A percentile compares a stretch with the other conserved stretches of the same genome.
These are phyloP conservation scores for Aspergillus aculeatus DNA, from an alignment of 2,329 filamentous ascomycete genomes.

Conservation along the genomic window DNA sequence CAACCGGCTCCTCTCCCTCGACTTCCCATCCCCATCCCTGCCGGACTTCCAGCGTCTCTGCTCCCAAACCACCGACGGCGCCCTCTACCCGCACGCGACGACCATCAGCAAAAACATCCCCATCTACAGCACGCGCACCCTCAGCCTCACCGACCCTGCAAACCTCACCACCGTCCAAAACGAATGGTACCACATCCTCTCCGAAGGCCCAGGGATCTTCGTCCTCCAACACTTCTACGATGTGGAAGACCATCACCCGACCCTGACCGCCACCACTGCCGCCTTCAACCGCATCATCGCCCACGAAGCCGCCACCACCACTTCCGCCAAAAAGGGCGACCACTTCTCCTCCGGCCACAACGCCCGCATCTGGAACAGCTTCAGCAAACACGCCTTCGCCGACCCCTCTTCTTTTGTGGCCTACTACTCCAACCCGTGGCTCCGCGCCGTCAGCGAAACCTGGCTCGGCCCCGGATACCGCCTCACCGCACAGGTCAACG, in stretches of 20 bases:
- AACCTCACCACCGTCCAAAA: slow-evolving; percentile 52
- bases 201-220: slow-evolving; percentile 59
- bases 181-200: slow-evolving; percentile 60
- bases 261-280: slow-evolving; percentile 50
- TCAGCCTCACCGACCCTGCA: slow-evolving; percentile 32
- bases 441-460: slow-evolving; percentile 51
- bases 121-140: slow-evolving; percentile 51
- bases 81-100: slow-evolving; percentile 51
- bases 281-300: slow-evolving; percentile 53
- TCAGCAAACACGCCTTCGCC: slow-evolving; percentile 58
- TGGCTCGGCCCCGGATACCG: slow-evolving; percentile 63
- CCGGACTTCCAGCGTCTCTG: slow-evolving; percentile 48
- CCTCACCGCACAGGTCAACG: slow-evolving; percentile 62
- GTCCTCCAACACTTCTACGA: slow-evolving; percentile 55
- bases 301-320: slow-evolving; percentile 36
- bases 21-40: slow-evolving; percentile 27
- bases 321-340: slow-evolving; percentile 50
- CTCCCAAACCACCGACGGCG: slow-evolving; percentile 36
- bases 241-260: neutral
- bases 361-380: slow-evolving; percentile 65
- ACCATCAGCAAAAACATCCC: slow-evolving; percentile 53
- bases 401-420: slow-evolving; percentile 54
- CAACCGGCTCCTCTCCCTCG: slow-evolving; percentile 23
- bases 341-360: slow-evolving; percentile 62
- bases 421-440: slow-evolving; percentile 63